Percentiles rank a stretch among this genome's conserved stretches.
phyloP scores from a whole-genome alignment of 495 filamentous ascomycete genomes.

The Aspergillus diversus region DNA sequence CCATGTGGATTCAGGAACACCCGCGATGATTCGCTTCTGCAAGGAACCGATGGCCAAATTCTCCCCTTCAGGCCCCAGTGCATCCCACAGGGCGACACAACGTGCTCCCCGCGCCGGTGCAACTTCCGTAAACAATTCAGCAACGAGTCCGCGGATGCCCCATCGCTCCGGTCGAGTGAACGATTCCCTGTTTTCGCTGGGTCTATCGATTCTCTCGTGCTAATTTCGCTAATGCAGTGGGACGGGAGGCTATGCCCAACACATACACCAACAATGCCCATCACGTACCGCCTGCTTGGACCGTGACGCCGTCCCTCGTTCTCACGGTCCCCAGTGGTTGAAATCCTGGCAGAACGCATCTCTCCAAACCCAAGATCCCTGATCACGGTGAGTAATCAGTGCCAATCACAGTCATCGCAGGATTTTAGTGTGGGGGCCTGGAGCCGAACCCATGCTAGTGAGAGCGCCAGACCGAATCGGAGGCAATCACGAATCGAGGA shows the following conservation, averaged over 20 bases:
- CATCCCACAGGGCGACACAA: not conserved
- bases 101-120: not conserved
- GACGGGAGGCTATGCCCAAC: not conserved
- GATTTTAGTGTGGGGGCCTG: not conserved
- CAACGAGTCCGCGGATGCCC: not conserved
- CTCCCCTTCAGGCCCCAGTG: not conserved
- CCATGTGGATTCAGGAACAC: not conserved
- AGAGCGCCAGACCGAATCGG: not conserved
- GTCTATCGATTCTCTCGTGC: not conserved
- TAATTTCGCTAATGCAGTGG: not conserved
- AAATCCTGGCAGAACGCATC: not conserved
- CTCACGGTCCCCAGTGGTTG: not conserved
- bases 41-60: too few relatives aligned
- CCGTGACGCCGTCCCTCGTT: not conserved
- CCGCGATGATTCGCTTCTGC: not conserved
- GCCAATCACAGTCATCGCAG: not conserved
- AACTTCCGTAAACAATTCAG: not conserved
- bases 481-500: slow-evolving; percentile 1
- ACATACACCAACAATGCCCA: not conserved
- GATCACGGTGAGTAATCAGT: not conserved
- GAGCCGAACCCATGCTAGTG: not conserved
- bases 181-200: not conserved
- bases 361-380: not conserved
- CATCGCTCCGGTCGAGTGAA: not conserved
- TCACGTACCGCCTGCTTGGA: not conserved